Evolutionary conservation across 148 eudicot species (phyloP), one percentile per base, ranked within the genome.

Genomic region (Diospyros kaki): DNA sequence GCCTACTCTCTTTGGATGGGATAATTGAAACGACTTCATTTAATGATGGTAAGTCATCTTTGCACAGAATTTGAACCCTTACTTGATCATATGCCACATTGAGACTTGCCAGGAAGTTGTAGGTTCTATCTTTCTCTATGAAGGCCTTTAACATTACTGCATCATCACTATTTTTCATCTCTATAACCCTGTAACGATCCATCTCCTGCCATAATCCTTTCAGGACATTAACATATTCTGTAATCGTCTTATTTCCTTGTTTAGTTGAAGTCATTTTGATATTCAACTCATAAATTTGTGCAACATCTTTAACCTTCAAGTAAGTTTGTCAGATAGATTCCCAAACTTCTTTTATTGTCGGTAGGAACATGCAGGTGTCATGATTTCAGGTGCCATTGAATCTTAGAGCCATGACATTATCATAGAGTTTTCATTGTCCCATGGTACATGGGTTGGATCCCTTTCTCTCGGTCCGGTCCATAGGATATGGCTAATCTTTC

Each of bases 331-430:
- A 15, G 39, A 54, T 17, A 5, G 44, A 18, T 0, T 73, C 78
- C 77, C 74, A 68, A 0, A 79, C 60, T 6, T 74, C 78, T 39
- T 75, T 79, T 1, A 71, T 46, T 1, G 69, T 66, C 1, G 69
- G 3, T 18, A 79, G 45, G 12, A 79, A 68, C 77, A 79, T 79
- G 60, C 78, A 79, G 9, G 71, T 79, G 56, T 74, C 70, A 48
- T 74, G 28, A 69, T 74, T 9, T 74, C 78, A 79, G 9, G 71
- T 79, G 56, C 69, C 70, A 73, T 68, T 2, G 68, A 68, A 41
- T 73, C 63, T 74, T 63, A 69, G 40, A 69, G 6, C 78, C 75
- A 75, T 3, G 79, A 28, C 79, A 79, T 79, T 4, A 75, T 66
- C 74, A 79, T 73, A 4, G 67, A 68, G 40, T 60, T 40, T 46